phyloP scores from a whole-genome alignment of 2,329 filamentous ascomycete species.

The Plectosphaerella cucumerina region DNA sequence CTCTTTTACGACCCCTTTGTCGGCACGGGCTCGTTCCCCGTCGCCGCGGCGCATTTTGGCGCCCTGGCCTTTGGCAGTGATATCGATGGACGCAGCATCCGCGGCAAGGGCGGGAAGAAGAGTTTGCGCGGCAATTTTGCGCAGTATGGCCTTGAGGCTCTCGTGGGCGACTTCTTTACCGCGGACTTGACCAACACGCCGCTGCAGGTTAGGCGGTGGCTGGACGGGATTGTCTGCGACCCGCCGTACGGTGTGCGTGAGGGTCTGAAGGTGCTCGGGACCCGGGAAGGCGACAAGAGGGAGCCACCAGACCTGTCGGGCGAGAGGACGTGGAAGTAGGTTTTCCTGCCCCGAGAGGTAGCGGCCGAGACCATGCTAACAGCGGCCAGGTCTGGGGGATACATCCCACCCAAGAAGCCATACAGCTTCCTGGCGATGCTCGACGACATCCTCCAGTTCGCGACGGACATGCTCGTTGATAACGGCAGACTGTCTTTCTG shows the following conservation, averaged over 20 bases:
- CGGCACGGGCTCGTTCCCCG: slow-evolving; percentile 87
- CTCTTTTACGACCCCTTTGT: slow-evolving; percentile 94
- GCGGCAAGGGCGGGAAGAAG: slow-evolving; percentile 59
- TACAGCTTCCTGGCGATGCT: slow-evolving; percentile 92
- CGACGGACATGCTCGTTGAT: slow-evolving; percentile 70
- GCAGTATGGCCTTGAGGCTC: slow-evolving; percentile 68
- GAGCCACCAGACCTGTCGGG: slow-evolving; percentile 37
- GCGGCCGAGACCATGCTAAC: slow-evolving; percentile 11
- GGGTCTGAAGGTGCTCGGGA: slow-evolving; percentile 81
- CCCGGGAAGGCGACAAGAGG: slow-evolving; percentile 60
- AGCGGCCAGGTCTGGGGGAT: slow-evolving; percentile 51
- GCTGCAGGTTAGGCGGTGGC: slow-evolving; percentile 53
- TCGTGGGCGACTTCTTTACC: slow-evolving; percentile 74
- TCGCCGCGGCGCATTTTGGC: slow-evolving; percentile 88
- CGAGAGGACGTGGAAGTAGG: slow-evolving; percentile 63
- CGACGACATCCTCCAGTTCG: slow-evolving; percentile 83
- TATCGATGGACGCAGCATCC: slow-evolving; percentile 86
- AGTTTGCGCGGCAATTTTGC: slow-evolving; percentile 67
- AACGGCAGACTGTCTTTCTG: slow-evolving; percentile 83
- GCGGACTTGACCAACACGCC: slow-evolving; percentile 88
- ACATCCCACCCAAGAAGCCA: slow-evolving; percentile 82
- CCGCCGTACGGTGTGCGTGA: slow-evolving; percentile 95
- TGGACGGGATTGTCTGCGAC: slow-evolving; percentile 93
- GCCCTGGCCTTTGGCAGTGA: slow-evolving; percentile 81
- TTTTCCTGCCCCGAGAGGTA: slow-evolving; percentile 12